phyloP scores from a whole-genome alignment of 2,329 filamentous ascomycete species.

The Xenoacremonium recifei region DNA sequence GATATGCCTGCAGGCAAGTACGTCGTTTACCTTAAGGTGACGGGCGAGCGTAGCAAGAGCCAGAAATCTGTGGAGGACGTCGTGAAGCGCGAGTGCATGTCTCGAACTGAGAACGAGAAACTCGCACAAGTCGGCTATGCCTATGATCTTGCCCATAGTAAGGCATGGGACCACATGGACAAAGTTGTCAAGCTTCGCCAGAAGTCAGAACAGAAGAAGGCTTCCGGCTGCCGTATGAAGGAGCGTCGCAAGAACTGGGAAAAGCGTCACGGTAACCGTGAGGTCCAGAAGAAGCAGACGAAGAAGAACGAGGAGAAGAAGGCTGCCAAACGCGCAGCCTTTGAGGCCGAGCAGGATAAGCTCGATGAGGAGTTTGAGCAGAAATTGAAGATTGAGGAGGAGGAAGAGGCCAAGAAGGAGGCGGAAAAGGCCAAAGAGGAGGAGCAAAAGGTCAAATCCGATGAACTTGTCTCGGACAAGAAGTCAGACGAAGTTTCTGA shows the following conservation, averaged over 20 bases:
- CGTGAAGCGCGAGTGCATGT: slow-evolving; percentile 48
- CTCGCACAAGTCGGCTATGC: slow-evolving; percentile 56
- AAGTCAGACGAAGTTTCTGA: not conserved
- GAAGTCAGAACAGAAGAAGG: slow-evolving; percentile 48
- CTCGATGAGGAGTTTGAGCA: slow-evolving; percentile 30
- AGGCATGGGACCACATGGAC: slow-evolving; percentile 51
- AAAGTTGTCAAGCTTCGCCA: slow-evolving; percentile 49
- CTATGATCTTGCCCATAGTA: slow-evolving; percentile 60
- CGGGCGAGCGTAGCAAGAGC: slow-evolving; percentile 45
- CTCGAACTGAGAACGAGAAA: slow-evolving; percentile 54
- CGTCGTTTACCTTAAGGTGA: slow-evolving; percentile 55
- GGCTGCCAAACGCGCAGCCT: slow-evolving; percentile 25
- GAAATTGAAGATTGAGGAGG: slow-evolving; percentile 14
- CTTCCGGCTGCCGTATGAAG: slow-evolving; percentile 42
- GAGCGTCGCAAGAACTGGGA: slow-evolving; percentile 50
- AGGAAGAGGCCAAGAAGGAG: slow-evolving; percentile 14
- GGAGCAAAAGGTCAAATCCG: slow-evolving; percentile 1
- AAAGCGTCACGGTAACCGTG: slow-evolving; percentile 43
- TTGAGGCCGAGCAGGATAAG: slow-evolving; percentile 24
- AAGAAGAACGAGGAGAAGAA: slow-evolving; percentile 39
- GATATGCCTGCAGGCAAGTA: slow-evolving; percentile 57
- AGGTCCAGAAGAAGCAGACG: slow-evolving; percentile 40
- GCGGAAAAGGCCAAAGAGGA: slow-evolving; percentile 8
- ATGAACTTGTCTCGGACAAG: slow-evolving; percentile 6
- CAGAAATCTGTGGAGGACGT: slow-evolving; percentile 53